Evolutionary conservation across 1,139 yeast species (phyloP).

Genomic region (Sugiyamaella japonica): DNA sequence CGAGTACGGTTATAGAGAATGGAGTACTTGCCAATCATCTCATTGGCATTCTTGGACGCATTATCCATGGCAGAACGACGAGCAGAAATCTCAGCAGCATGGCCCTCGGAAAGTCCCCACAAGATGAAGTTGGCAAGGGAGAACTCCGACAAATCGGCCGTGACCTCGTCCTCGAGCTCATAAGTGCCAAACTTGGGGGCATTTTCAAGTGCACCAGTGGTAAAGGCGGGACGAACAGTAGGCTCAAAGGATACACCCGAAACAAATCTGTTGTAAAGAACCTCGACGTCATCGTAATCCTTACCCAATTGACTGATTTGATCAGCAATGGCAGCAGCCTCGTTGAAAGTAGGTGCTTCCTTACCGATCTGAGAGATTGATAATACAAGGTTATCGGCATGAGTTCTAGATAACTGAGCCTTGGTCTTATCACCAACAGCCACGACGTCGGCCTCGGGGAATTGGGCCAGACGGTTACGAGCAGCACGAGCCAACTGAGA

Average conservation of each 20-base stretch:
- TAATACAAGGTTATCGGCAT: constrained; percentile 65
- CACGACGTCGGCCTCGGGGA: constrained; percentile 75
- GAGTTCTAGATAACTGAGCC: constrained; percentile 82
- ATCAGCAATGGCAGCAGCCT: constrained; percentile 86
- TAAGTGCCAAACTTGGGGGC: constrained; percentile 87
- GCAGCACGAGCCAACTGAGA: constrained; percentile 90
- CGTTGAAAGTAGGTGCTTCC: constrained; percentile 91
- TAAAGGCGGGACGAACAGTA: constrained; percentile 62
- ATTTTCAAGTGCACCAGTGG: constrained; percentile 69
- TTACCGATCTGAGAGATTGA: constrained; percentile 91
- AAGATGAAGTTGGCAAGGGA: constrained; percentile 86
- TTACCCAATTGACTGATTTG: constrained; percentile 61
- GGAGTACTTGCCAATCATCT: constrained; percentile 94
- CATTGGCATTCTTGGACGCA: constrained; percentile 99
- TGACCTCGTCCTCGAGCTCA: constrained; percentile 72
- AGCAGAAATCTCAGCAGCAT: constrained; percentile 96
- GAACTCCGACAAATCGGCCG: constrained; percentile 66
- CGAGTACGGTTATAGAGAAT: constrained; percentile 99
- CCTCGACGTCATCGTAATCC: constrained; percentile 72
- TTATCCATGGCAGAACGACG: constrained; percentile 99
- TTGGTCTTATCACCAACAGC: constrained; percentile 94
- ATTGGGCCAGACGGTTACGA: constrained; percentile 62
- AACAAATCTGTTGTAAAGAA: constrained; percentile 83
- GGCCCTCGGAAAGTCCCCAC: constrained; percentile 96
- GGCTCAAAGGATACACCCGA: constrained; percentile 93